A percentile compares a stretch with the other conserved stretches of the same genome.
phyloP scores from a whole-genome alignment of 2,329 filamentous ascomycete genomes.

The Aureobasidium sp. region DNA sequence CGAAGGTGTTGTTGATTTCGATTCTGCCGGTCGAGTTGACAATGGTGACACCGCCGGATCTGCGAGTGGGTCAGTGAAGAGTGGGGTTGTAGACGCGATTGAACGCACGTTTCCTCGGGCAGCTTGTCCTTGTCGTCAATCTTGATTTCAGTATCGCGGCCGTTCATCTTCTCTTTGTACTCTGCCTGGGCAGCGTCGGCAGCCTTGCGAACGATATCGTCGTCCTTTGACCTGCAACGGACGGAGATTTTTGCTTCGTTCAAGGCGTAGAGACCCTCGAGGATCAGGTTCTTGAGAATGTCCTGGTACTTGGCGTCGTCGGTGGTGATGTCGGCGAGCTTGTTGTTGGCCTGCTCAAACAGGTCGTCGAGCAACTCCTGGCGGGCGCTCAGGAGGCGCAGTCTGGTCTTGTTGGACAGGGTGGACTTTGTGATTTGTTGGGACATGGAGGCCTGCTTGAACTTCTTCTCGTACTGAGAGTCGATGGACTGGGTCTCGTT shows the following conservation, averaged over 20 bases:
- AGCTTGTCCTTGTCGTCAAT: conserved; percentile 75
- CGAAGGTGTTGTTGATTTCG: conserved; percentile 97
- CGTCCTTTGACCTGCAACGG: conserved; percentile 73
- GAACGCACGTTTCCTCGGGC: conserved; percentile 73
- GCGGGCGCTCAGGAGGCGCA: conserved; percentile 77
- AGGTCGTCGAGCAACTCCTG: conserved; percentile 88
- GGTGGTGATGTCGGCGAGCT: conserved; percentile 59
- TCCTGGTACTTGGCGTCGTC: conserved; percentile 68
- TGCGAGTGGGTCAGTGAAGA: conserved; percentile 33
- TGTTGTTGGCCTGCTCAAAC: conserved; percentile 72
- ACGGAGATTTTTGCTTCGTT: conserved; percentile 71
- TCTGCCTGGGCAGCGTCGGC: conserved; percentile 69
- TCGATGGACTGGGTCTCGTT: conserved; percentile 93
- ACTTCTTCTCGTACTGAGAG: conserved; percentile 91
- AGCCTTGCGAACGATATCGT: conserved; percentile 67
- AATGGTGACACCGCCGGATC: conserved; percentile 75
- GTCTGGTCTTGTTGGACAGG: conserved; percentile 88
- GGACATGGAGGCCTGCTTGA: conserved; percentile 96
- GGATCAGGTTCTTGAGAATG: conserved; percentile 70
- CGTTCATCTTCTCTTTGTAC: conserved; percentile 68
- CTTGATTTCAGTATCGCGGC: conserved; percentile 60
- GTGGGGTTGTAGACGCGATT: neutral
- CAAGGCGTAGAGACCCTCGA: conserved; percentile 86
- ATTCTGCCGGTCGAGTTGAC: conserved; percentile 85
- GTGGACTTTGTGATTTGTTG: conserved; percentile 98